Conservation (phyloP, 345 rosid genomes). For the Lepidium aucheri region DNA sequence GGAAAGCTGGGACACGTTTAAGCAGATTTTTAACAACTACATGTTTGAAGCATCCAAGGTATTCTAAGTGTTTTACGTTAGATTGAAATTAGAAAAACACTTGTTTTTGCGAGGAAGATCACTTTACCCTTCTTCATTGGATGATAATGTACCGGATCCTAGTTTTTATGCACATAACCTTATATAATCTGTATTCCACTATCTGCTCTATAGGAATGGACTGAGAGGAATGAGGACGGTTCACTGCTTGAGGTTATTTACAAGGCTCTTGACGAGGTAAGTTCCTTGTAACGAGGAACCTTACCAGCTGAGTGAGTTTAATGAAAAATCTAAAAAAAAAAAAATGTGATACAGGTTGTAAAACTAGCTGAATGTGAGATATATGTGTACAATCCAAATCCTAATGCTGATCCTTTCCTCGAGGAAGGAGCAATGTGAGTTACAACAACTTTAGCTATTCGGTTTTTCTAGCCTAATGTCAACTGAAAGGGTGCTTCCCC, state of each 20-base stretch:
- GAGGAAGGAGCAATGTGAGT: constrained; percentile 85
- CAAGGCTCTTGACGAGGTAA: constrained; percentile 94
- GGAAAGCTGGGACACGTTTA: constrained; percentile 78
- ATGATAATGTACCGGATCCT: background rate
- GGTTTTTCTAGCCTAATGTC: background rate
- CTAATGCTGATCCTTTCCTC: constrained; percentile 72
- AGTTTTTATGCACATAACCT: background rate
- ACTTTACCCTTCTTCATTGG: background rate
- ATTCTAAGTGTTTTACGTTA: background rate
- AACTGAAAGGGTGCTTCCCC: background rate
- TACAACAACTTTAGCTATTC: background rate
- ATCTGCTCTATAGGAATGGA: constrained; percentile 61
- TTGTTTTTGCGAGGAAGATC: background rate
- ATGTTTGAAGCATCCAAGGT: constrained; percentile 97
- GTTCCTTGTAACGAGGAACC: background rate
- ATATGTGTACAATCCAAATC: constrained; percentile 75
- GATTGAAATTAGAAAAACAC: background rate
- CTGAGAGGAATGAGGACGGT: constrained; percentile 54
- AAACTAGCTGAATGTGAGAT: constrained; percentile 79
- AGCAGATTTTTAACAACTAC: constrained; percentile 69
- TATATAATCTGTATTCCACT: background rate
- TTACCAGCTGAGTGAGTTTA: background rate
- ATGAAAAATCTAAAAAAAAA: constrained; percentile 7
- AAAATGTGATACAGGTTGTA: constrained; percentile 57
- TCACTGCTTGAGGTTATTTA: constrained; percentile 66